Conservation (phyloP, 371 early-diverging fungal species). For the Smittium culicis region DNA sequence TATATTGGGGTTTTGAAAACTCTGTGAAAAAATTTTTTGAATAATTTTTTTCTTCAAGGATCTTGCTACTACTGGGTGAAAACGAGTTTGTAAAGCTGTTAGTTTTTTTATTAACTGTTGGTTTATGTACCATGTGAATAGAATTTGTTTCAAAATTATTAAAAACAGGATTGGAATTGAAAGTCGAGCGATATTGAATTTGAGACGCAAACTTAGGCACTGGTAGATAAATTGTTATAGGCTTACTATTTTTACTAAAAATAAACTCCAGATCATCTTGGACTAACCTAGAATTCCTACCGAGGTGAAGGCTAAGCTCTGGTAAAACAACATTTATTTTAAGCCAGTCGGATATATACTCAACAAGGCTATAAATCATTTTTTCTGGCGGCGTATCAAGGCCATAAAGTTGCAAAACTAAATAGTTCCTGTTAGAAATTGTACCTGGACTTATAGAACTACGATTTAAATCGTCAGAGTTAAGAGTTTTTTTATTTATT, state of each 20-base stretch:
- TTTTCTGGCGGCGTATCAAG: conserved; percentile 24
- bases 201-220: conserved; percentile 23
- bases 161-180: too few species aligned
- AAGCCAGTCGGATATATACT: conserved; percentile 27
- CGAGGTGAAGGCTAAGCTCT: conserved; percentile 22
- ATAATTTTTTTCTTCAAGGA: too few species aligned
- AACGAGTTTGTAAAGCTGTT: too few species aligned
- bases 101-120: too few species aligned
- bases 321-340: conserved; percentile 25
- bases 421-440: conserved; percentile 17
- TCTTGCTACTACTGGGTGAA: too few species aligned
- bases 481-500: too few species aligned
- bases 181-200: too few species aligned
- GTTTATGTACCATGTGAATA: too few species aligned
- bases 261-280: conserved; percentile 29
- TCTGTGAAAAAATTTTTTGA: too few species aligned
- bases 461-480: too few species aligned
- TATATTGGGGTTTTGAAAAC: background rate
- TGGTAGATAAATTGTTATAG: conserved; percentile 27
- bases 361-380: conserved; percentile 23
- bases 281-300: conserved; percentile 22
- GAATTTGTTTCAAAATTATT: too few species aligned
- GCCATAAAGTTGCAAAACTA: conserved; percentile 24
- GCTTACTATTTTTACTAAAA: conserved; percentile 27
- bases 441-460: too few species aligned